Conservation (phyloP, 352 stramenopile genomes). For the Phytophthora parvispora region DNA sequence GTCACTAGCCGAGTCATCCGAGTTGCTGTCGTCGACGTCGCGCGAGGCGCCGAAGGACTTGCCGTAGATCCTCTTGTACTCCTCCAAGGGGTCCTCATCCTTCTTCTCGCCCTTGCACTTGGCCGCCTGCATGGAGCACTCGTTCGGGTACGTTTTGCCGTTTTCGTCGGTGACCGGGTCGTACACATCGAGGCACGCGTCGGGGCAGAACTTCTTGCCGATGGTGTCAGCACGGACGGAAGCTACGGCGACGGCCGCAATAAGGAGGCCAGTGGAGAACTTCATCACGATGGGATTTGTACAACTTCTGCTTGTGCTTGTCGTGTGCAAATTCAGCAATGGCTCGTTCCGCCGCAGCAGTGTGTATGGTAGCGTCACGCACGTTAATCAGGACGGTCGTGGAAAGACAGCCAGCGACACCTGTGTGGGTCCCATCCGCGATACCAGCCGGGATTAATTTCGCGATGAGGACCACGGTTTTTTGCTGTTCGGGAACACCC, state of each 20-base stretch:
- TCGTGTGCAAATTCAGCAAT: constrained; percentile 11
- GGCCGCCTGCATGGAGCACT: constrained; percentile 13
- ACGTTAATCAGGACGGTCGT: background rate
- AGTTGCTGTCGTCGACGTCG: background rate
- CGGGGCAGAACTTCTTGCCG: constrained; percentile 8
- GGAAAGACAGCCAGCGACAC: background rate
- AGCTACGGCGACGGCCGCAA: constrained; percentile 15
- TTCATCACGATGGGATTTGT: constrained; percentile 19
- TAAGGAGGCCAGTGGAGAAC: constrained; percentile 6
- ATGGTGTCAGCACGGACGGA: constrained; percentile 5
- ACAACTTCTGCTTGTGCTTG: background rate
- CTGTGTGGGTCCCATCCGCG: constrained; percentile 1
- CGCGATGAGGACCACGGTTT: constrained; percentile 10
- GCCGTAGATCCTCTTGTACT: constrained; percentile 14
- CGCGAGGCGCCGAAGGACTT: constrained; percentile 6
- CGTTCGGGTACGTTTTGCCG: constrained; percentile 19
- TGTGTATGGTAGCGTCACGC: background rate
- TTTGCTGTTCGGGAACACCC: constrained; percentile 27
- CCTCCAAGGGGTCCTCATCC: background rate
- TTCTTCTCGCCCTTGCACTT: constrained; percentile 25
- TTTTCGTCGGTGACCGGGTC: constrained; percentile 24
- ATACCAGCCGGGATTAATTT: constrained; percentile 23
- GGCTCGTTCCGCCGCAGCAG: background rate
- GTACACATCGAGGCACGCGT: constrained; percentile 17
- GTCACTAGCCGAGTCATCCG: background rate